Base-by-base conservation (phyloP, 2,329 filamentous ascomycete species). In the Aspergillus sp. region DNA sequence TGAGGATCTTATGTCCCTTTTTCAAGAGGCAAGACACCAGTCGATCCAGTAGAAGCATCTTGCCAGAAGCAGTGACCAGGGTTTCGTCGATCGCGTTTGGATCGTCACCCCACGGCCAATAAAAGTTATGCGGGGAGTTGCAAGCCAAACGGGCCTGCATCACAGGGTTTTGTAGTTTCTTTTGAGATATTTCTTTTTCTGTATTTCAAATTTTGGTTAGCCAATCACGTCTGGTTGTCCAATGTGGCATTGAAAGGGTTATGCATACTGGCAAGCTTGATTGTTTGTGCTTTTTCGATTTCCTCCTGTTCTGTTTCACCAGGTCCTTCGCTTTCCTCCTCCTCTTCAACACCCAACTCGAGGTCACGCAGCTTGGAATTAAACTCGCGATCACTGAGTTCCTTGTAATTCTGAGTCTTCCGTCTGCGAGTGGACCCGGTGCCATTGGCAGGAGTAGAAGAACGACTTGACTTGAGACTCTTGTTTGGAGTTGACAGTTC, bases 41-140 rank as follows among this genome's bases (percentile, higher is more conserved):
- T 0, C 89, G 82, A 62, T 98, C 93, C 0, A 98, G 79, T 1
- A 98, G 78, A 2, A 96, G 79, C 89, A 98, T 96, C 65, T 98
- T 98, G 10, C 93, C 93, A 0, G 90, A 95, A 0, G 88, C 82
- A 0, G 86, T 91, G 30, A 98, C 80, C 5, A 98, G 79, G 1
- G 79, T 85, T 59, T 94, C 86, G 57, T 97, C 90, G 0, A 89
- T 71, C 0, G 78, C 71, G 0, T 77, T 64, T 5, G 78, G 76
- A 1, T 77, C 74, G 11, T 79, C 75, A 5, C 79, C 75, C 79
- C 91, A 97, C 0, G 93, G 91, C 61, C 90, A 94, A 68, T 95
- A 97, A 64, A 98, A 97, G 61, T 96, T 95, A 67, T 96, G 90
- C 0, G 93, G 93, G 0, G 83, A 88, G 65, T 98, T 95, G 67